Evolutionary conservation across 2,329 filamentous ascomycete genomes (phyloP), one percentile per base, ranked within the genome.

Genomic region (Chaetoscypha palmicola): DNA sequence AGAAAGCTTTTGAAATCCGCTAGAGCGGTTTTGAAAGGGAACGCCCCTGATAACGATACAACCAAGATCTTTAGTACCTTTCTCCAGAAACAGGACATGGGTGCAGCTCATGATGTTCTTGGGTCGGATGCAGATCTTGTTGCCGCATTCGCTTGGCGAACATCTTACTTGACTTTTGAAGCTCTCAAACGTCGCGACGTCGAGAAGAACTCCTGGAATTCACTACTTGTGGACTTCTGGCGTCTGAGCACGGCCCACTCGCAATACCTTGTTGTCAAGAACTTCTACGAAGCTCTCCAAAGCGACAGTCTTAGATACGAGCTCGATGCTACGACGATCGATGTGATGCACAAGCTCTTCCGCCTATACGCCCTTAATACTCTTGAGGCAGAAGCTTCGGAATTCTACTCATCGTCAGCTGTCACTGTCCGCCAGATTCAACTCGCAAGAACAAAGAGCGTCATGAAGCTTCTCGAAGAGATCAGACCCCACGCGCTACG

Each of bases 181-280:
- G 82, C 82, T 0, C 74, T 85, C 26, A 81, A 82, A 64, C 81
- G 85, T 66, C 74, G 83, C 36, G 84, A 88, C 57, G 76, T 77
- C 50, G 80, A 87, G 62, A 86, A 86, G 70, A 77, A 79, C 57
- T 75, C 81, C 0, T 89, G 83, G 84, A 89, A 88, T 67, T 81
- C 77, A 48, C 71, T 89, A 7, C 73, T 89, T 12, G 79, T 88
- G 11, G 82, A 88, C 65, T 88, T 89, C 66, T 86, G 81, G 74
- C 79, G 82, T 33, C 74, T 89, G 4, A 81, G 74, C 45, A 86
- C 83, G 4, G 83, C 84, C 0, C 83, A 86, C 61, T 83, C 81
- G 0, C 83, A 89, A 63, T 88, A 87, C 64, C 73, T 87, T 54
- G 74, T 88, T 0, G 83, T 88, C 51, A 87, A 85, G 71, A 85